These are phyloP conservation scores for Mimosa pudica DNA, from an alignment of 306 rosid genomes.

Conservation along the genomic window DNA sequence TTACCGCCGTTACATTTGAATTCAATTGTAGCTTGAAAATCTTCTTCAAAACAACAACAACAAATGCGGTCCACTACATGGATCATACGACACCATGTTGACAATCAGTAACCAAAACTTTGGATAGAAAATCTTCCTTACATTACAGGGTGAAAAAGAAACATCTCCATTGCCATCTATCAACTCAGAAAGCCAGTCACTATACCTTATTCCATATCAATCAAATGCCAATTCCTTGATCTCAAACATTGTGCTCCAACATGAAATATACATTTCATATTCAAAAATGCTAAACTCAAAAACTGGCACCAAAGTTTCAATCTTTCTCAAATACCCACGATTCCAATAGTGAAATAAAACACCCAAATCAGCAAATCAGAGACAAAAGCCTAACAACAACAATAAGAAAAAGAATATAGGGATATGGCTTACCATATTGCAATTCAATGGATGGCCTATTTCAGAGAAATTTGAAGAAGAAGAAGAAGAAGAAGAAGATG, in stretches of 20 bases:
- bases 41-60: too few relatives aligned
- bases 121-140: background rate
- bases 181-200: background rate
- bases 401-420: background rate
- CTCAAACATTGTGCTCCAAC: background rate
- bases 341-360: background rate
- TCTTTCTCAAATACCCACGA: background rate
- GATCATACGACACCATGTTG: too few relatives aligned
- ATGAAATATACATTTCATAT: background rate
- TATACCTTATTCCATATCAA: background rate
- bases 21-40: background rate
- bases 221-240: background rate
- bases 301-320: constrained; percentile 23
- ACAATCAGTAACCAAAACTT: too few relatives aligned
- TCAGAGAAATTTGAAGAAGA: background rate
- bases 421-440: background rate
- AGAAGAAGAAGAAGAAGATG: background rate
- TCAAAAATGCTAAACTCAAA: background rate
- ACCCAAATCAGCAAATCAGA: background rate
- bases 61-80: too few relatives aligned
- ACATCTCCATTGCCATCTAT: background rate
- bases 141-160: background rate
- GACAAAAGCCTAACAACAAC: background rate
- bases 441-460: background rate
- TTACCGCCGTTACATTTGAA: too few relatives aligned